Evolutionary conservation across 768 basidiomycete species (phyloP), one percentile per base, ranked within the genome.

Genomic region (Coprinopsis strossmayeri): DNA sequence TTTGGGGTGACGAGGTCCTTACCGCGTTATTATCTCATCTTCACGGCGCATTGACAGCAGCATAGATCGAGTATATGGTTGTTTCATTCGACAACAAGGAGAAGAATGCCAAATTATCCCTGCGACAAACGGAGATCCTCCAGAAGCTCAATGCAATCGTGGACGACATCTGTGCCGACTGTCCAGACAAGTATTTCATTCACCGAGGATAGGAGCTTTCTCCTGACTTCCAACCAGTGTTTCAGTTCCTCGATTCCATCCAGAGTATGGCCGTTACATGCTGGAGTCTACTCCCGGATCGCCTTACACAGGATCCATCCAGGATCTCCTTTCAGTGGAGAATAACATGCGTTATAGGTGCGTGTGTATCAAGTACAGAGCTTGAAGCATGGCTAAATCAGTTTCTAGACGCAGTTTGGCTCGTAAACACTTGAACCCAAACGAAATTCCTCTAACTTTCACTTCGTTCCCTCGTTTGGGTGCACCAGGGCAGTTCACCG

Each of bases 251-350:
- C 87, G 84, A 11, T 98, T 94, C 61, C 96, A 98, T 61, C 95
- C 95, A 15, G 96, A 99, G 66, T 99, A 97, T 69, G 96, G 96
- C 34, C 79, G 94, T 32, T 98, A 90, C 70, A 99, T 99, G 96
- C 77, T 99, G 45, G 96, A 99, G 64, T 92, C 92, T 2, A 99
- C 95, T 0, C 96, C 96, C 0, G 96, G 96, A 2, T 82, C 84
- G 42, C 96, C 96, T 1, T 98, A 97, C 69, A 87, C 90, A 3
- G 92, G 91, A 9, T 84, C 79, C 13, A 80, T 98, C 34, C 74
- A 76, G 21, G 92, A 95, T 64, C 76, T 98, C 17, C 72, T 98
- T 30, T 79, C 84, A 3, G 94, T 99, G 3, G 95, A 99, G 68
- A 69, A 72, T 40, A 93, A 98, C 66, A 99, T 99, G 96, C 83